Evolutionary conservation across 257 asterid species (phyloP), one percentile per base, ranked within the genome.

Genomic region (Galeopsis tetrahit): DNA sequence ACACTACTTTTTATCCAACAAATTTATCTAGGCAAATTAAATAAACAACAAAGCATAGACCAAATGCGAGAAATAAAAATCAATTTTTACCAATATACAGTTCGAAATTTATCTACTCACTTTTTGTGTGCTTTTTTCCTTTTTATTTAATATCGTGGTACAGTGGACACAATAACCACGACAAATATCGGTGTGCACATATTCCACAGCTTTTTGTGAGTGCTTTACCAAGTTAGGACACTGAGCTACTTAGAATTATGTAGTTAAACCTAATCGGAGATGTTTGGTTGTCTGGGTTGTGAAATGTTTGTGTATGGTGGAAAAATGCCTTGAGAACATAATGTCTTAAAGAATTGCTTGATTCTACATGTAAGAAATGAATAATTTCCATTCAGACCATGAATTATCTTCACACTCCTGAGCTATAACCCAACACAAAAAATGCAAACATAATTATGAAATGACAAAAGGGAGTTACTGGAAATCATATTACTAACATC

Each of bases 401-500:
- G 52, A 17, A 46, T 5, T 60, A 11, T 64, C 51, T 55, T 62
- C 28, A 44, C 34, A n/a, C 8, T 43, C 14, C 42, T 64, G n/a
- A 58, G 43, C 38, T 15, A 35, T 5, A 61, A 52, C 21, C n/a
- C 13, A 2, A 49, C n/a, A 33, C 31, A 38, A 58, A 5, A 5
- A 73, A 76, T 6, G 74, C n/a, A 64, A 39, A 39, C 10, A 48
- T 32, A 43, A 63, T 14, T 17, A 60, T 4, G 38, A 72, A 71
- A 75, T 35, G 51, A 8, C 51, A 36, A 40, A 13, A 69, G 10
- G 58, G 63, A 43, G 36, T 3, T 42, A 33, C 21, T 4, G 17
- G 53, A 13, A 72, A 66, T 35, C 35, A 70, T 69, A 65, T 62
- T 6, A 82, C 94, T 77, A 63, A 94, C 99, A 84, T 91, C 99